Base-by-base conservation (phyloP, 306 rosid genomes). In the Rubus parviflorus region DNA sequence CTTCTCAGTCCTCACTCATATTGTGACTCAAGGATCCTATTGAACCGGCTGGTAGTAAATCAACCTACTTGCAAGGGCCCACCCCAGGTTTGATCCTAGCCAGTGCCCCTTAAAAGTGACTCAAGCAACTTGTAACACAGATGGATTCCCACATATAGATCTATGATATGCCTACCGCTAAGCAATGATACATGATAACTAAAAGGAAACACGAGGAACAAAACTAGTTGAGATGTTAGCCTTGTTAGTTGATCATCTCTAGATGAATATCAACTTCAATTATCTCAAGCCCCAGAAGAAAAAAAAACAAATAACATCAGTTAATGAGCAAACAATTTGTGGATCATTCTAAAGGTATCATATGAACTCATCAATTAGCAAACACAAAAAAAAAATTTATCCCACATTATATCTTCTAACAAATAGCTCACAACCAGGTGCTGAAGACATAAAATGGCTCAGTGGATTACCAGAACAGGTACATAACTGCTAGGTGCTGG, bases 401-500 rank as follows among this genome's bases (percentile, higher is more conserved):
- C 64, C 38, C 38, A 58, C 63, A 9, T 5, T 61, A 30, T 30
- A 10, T 10, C 61, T 40, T 58, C 43, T 19, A 14, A 37, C 7
- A 16, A 40, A 11, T 5, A 13, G n/a, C 51, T 42, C 16, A 17
- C 53, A 52, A 38, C n/a, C 8, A 41, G 17, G 74, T 76, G 11
- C 23, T 8, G 15, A 20, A 35, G 5, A 22, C 17, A 43, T 3
- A 51, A 74, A 74, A 51, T 4, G 68, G 35, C 76, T 60, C 11
- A 41, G 73, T 19, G 61, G 40, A 71, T 81, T 81, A 95, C 99
- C 99, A 91, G 97, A 72, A 96, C 90, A 42, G 92, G 96, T 70
- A 96, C 89, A 84, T 91, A 96, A 69, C 90, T 96, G 86, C 92
- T 91, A 16, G 98, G 98, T 12, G 98, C 85, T 68, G 97, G 94